These are phyloP conservation scores for Aspergillus kassunensis DNA, from an alignment of 495 filamentous ascomycete species.

Conservation along the genomic window DNA sequence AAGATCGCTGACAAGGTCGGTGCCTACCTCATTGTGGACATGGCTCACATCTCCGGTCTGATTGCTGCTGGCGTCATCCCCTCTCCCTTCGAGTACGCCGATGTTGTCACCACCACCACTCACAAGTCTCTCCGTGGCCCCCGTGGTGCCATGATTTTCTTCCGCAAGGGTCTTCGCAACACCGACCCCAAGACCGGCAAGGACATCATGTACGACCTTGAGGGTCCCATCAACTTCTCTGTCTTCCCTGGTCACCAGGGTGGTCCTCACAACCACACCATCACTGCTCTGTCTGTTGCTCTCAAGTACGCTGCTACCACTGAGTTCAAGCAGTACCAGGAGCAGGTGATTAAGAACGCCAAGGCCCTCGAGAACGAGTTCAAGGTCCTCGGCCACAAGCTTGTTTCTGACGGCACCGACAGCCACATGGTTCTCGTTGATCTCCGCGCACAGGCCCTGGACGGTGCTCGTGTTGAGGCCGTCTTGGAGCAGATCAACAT, in stretches of 20 bases:
- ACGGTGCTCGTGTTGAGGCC: conserved; percentile 86
- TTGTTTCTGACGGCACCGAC: conserved; percentile 95
- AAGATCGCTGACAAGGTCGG: conserved; percentile 93
- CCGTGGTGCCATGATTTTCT: conserved; percentile 99
- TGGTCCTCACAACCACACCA: conserved; percentile 99
- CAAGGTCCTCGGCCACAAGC: conserved; percentile 43
- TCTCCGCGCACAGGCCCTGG: conserved; percentile 21
- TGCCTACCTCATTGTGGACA: conserved; percentile 93
- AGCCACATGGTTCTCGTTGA: conserved; percentile 79
- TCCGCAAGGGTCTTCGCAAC: conserved; percentile 89
- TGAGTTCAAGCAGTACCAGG: conserved; percentile 95
- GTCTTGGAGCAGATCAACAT: conserved; percentile 98
- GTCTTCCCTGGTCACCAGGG: conserved; percentile 99
- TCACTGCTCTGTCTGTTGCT: conserved; percentile 94
- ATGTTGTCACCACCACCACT: conserved; percentile 98
- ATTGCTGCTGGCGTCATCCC: conserved; percentile 92
- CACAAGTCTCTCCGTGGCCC: conserved; percentile 99
- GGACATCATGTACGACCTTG: conserved; percentile 88
- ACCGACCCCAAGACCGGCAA: conserved; percentile 86
- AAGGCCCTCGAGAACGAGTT: conserved; percentile 24
- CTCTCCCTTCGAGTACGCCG: conserved; percentile 88
- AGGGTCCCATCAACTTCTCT: conserved; percentile 96
- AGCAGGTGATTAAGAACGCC: conserved; percentile 69
- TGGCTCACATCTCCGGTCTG: conserved; percentile 98
- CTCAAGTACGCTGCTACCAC: conserved; percentile 90